Conservation (phyloP, 176 grass and related monocot genomes). For the Avena atlantica region DNA sequence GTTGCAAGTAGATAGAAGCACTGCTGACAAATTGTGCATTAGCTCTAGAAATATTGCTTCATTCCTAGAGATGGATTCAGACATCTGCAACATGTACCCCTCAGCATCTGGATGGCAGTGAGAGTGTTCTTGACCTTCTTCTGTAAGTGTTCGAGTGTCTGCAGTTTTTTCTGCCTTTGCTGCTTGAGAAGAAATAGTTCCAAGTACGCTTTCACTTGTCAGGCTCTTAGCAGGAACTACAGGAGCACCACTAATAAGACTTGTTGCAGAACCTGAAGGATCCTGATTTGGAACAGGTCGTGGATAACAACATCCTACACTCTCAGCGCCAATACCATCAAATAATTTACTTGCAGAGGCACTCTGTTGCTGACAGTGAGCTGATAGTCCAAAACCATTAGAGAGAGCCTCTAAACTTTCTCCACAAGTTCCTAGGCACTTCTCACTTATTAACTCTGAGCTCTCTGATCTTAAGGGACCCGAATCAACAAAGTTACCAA, state of each 20-base stretch:
- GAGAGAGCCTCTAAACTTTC: conserved; percentile 39
- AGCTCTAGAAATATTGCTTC: conserved; percentile 48
- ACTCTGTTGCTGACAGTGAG: conserved; percentile 25
- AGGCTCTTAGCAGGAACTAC: conserved; percentile 26
- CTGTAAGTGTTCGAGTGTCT: conserved; percentile 20
- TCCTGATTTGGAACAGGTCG: conserved; percentile 35
- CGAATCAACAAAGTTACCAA: neutral
- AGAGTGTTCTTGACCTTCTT: conserved; percentile 45
- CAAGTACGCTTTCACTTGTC: conserved; percentile 30
- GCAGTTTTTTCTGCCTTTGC: conserved; percentile 44
- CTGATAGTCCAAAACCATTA: conserved; percentile 52
- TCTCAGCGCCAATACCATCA: conserved; percentile 39
- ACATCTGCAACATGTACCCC: conserved; percentile 39
- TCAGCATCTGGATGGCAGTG: conserved; percentile 26
- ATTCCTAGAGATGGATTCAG: conserved; percentile 35
- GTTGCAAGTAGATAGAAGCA: conserved; percentile 54
- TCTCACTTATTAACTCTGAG: conserved; percentile 34
- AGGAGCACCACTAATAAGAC: conserved; percentile 34
- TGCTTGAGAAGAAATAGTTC: conserved; percentile 41
- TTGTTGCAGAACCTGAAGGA: conserved; percentile 38
- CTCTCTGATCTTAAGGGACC: conserved; percentile 41
- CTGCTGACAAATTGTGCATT: conserved; percentile 62
- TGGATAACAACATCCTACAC: conserved; percentile 14
- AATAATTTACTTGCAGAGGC: conserved; percentile 32
- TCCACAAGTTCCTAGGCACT: conserved; percentile 39